phyloP scores from a whole-genome alignment of 306 rosid genomes.

The Lathyrus aphaca region DNA sequence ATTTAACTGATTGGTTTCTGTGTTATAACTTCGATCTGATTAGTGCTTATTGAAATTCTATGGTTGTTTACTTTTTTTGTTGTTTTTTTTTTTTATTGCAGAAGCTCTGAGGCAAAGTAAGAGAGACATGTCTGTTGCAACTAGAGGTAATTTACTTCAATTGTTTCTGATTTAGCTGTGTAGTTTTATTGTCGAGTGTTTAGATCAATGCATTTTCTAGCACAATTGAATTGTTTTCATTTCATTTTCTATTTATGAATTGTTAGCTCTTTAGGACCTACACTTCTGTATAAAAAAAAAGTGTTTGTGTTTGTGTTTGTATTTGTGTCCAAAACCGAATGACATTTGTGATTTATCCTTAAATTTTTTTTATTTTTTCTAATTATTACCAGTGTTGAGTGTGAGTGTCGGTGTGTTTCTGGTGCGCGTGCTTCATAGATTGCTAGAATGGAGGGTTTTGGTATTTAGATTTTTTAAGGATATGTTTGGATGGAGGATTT shows the following conservation, averaged over 20 bases:
- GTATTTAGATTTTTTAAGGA: not conserved
- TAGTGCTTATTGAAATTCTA: conserved; percentile 1
- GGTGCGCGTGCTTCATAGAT: not conserved
- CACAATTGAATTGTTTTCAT: not conserved
- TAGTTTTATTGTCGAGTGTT: not conserved
- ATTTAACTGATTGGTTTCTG: not conserved
- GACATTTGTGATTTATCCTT: too few relatives aligned
- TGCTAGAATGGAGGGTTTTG: not conserved
- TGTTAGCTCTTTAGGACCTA: not conserved
- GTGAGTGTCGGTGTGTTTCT: too few relatives aligned
- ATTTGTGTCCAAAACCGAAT: too few relatives aligned
- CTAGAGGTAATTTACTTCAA: conserved; percentile 63
- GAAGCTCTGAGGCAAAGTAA: conserved; percentile 93
- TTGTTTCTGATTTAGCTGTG: not conserved
- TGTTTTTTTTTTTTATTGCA: conserved; percentile 37
- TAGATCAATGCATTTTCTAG: not conserved
- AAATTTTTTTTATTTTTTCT: too few relatives aligned
- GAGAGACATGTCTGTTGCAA: conserved; percentile 93
- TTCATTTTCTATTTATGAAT: not conserved
- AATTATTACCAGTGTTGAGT: too few relatives aligned
- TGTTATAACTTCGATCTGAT: not conserved
- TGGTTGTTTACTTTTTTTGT: not conserved
- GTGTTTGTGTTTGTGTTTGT: too few relatives aligned
- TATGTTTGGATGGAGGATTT: not conserved
- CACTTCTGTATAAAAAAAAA: too few relatives aligned